These are phyloP conservation scores for Suhomyces terraborum DNA, from an alignment of 1,139 yeast species.

Conservation along the genomic window DNA sequence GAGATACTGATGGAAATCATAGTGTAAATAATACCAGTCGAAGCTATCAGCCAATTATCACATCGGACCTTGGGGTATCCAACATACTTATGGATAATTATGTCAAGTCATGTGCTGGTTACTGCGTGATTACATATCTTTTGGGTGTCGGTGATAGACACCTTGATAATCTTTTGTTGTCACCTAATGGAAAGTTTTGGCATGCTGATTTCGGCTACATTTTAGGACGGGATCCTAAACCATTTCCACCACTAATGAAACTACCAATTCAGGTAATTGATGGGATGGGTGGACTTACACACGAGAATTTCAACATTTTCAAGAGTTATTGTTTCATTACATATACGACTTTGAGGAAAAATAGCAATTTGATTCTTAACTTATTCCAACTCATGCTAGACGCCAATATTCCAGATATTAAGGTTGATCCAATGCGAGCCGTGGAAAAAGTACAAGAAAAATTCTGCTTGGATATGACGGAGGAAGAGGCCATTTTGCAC, in stretches of 20 bases:
- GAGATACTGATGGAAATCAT: slow-evolving; percentile 1
- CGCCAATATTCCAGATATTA: slow-evolving; percentile 87
- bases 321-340: slow-evolving; percentile 94
- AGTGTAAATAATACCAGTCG: slow-evolving; percentile 2
- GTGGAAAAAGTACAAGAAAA: slow-evolving; percentile 91
- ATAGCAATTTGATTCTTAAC: slow-evolving; percentile 85
- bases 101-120: slow-evolving; percentile 95
- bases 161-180: slow-evolving; percentile 76
- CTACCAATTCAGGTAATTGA: slow-evolving; percentile 95
- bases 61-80: slow-evolving; percentile 70
- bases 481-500: slow-evolving; percentile 91
- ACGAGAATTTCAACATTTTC: slow-evolving; percentile 82
- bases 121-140: slow-evolving; percentile 92
- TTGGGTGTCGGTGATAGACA: slow-evolving; percentile 98
- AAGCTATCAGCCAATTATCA: slow-evolving; percentile 19
- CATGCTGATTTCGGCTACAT: slow-evolving; percentile 98
- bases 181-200: slow-evolving; percentile 80
- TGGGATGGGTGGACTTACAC: slow-evolving; percentile 93
- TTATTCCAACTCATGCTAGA: slow-evolving; percentile 93
- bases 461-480: slow-evolving; percentile 89
- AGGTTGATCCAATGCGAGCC: slow-evolving; percentile 72
- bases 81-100: slow-evolving; percentile 87
- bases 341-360: slow-evolving; percentile 84
- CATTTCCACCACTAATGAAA: slow-evolving; percentile 98
- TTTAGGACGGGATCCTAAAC: slow-evolving; percentile 95